Evolutionary conservation across 2,329 filamentous ascomycete genomes (phyloP).

Genomic region (Fusarium sororula): DNA sequence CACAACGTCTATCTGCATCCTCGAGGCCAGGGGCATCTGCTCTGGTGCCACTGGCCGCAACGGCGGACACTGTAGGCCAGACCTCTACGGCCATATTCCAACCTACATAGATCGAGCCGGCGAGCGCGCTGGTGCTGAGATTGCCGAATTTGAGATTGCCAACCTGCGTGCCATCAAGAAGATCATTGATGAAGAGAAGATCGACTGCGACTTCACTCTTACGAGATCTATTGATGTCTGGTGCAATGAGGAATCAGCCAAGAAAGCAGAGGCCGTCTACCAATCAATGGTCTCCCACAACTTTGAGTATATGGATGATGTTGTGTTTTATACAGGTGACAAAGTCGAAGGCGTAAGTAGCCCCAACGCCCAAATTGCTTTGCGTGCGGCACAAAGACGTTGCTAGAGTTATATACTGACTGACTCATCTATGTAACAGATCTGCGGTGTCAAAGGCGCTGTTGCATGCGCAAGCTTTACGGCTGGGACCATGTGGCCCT

Average conservation of each 20-base stretch:
- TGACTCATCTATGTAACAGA: neutral
- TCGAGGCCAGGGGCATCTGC: neutral
- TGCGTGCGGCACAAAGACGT: rapidly evolving
- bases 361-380: neutral
- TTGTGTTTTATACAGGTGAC: neutral
- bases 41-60: slow-evolving; percentile 4
- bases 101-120: slow-evolving; percentile 1
- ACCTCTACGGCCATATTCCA: neutral
- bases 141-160: neutral
- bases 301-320: slow-evolving; percentile 4
- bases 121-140: neutral
- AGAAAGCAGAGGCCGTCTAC: neutral
- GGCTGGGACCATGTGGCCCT: neutral
- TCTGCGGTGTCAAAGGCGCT: slow-evolving; percentile 1
- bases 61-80: neutral
- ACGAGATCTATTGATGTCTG: neutral
- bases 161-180: neutral
- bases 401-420: neutral
- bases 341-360: neutral
- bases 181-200: slow-evolving; percentile 3
- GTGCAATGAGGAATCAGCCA: neutral
- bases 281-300: neutral
- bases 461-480: slow-evolving; percentile 2
- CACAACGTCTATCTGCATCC: neutral
- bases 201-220: slow-evolving; percentile 3